phyloP scores from a whole-genome alignment of 2,329 filamentous ascomycete genomes.

The Laburnicola sp. region DNA sequence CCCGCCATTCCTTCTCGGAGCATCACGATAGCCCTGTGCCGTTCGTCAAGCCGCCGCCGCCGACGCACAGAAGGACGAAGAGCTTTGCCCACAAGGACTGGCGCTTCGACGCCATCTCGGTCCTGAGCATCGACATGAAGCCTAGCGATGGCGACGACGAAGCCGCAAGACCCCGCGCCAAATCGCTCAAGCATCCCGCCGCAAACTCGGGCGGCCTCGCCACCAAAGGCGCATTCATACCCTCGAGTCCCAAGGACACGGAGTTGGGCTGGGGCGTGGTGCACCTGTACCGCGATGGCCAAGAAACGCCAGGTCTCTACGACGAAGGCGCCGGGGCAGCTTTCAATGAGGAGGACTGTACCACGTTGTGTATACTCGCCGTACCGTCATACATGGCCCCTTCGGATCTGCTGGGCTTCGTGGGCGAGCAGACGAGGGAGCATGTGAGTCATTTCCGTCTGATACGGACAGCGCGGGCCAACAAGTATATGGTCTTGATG shows the following conservation, averaged over 20 bases:
- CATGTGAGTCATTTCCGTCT: conserved; percentile 92
- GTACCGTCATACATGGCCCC: conserved; percentile 93
- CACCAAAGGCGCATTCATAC: conserved; percentile 79
- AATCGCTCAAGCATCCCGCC: conserved; percentile 47
- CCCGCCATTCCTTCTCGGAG: conserved; percentile 41
- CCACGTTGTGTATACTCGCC: conserved; percentile 87
- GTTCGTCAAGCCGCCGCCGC: conserved; percentile 43
- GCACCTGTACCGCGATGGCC: conserved; percentile 85
- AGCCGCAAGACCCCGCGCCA: conserved; percentile 37
- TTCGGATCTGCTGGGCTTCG: conserved; percentile 85
- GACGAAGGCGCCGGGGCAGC: conserved; percentile 47
- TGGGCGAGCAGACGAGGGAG: conserved; percentile 83
- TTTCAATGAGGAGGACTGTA: conserved; percentile 68
- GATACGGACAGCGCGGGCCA: conserved; percentile 85
- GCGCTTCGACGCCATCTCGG: conserved; percentile 76
- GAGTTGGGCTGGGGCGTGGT: conserved; percentile 91
- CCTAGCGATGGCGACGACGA: conserved; percentile 32
- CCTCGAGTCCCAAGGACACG: conserved; percentile 70
- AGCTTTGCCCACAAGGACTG: conserved; percentile 63
- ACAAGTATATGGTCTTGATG: conserved; percentile 92
- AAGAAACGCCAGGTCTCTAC: conserved; percentile 68
- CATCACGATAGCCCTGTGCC: conserved; percentile 42
- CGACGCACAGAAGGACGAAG: conserved; percentile 25
- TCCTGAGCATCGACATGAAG: conserved; percentile 80
- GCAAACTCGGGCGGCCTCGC: conserved; percentile 60